Percentiles rank a stretch among this genome's conserved stretches.
These are phyloP conservation scores for Firmiana major DNA, from an alignment of 345 rosid species.

Conservation along the genomic window DNA sequence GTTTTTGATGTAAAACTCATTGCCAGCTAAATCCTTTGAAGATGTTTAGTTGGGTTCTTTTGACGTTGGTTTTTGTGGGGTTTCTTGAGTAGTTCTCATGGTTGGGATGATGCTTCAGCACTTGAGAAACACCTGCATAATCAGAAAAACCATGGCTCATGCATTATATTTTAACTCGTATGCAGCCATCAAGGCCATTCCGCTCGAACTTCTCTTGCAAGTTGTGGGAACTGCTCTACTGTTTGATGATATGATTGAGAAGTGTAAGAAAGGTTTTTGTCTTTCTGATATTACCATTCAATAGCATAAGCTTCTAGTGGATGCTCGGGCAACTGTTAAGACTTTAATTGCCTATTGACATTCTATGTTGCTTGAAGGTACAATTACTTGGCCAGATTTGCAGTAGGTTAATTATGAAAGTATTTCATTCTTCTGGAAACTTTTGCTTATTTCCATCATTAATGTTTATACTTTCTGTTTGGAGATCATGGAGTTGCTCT, in stretches of 20 bases:
- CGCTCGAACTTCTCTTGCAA: slow-evolving; percentile 81
- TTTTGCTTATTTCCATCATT: background rate
- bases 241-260: slow-evolving; percentile 68
- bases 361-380: slow-evolving; percentile 87
- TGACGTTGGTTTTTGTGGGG: slow-evolving; percentile 62
- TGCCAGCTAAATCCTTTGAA: background rate
- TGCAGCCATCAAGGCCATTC: slow-evolving; percentile 72
- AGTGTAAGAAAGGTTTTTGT: slow-evolving; percentile 63
- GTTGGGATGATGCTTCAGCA: slow-evolving; percentile 45
- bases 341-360: slow-evolving; percentile 68
- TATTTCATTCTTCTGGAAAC: background rate
- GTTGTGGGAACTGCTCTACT: slow-evolving; percentile 72
- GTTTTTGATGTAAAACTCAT: background rate
- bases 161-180: slow-evolving; percentile 63
- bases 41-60: background rate
- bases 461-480: background rate
- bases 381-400: slow-evolving; percentile 9
- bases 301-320: slow-evolving; percentile 73
- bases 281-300: slow-evolving; percentile 68
- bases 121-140: slow-evolving; percentile 30
- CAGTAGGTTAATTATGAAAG: slow-evolving; percentile 1
- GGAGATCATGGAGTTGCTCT: background rate
- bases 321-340: slow-evolving; percentile 80
- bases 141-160: slow-evolving; percentile 31
- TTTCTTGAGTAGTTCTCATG: slow-evolving; percentile 47